Evolutionary conservation across 2,329 filamentous ascomycete genomes (phyloP), one percentile per base, ranked within the genome.

Genomic region (Ophiostoma ulmi): DNA sequence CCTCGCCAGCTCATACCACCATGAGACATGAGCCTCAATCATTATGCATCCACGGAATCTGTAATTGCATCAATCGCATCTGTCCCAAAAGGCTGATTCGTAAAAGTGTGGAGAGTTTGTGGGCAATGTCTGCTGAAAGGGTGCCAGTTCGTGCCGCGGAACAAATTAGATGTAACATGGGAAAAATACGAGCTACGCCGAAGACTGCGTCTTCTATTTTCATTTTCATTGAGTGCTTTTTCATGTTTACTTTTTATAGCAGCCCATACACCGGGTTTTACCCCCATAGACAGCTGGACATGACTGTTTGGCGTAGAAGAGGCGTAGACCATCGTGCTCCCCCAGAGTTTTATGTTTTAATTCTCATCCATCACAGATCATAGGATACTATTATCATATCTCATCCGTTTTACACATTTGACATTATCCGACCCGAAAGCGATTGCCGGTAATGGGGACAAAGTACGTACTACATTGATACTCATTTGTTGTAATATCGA

Each of bases 11-110:
- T 63, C 58, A 63, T 35, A 17, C 58, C 58, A 58, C 52, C 52
- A 58, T 58, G 58, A 63, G 58, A 63, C 58, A 63, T 20, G 44
- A 48, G 44, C 44, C 44, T 48, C 44, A 48, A 48, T 20, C 44
- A 48, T 48, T 48, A 20, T 48, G 44, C 17, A 48, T 20, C 11
- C 44, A 5, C 44, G n/a, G 44, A 48, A 8, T 48, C 6, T 48
- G 44, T 7, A 48, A 48, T 8, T 20, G 17, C 44, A 48, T 48
- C 44, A n/a, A 48, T 48, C 44, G 44, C 44, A 48, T 48, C 44
- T n/a, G 44, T 48, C 17, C 7, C n/a, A 20, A 7, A 39, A 68
- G 36, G 38, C n/a, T 26, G 58, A 58, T 58, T 58, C 26, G 52
- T 58, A 48, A 48, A 20, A 48, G 44, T 48, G 44, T 48, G 44